A percentile compares a stretch with the other conserved stretches of the same genome.
Evolutionary conservation across 208 protist species (phyloP).

Genomic region (Leishmania tarentolae): DNA sequence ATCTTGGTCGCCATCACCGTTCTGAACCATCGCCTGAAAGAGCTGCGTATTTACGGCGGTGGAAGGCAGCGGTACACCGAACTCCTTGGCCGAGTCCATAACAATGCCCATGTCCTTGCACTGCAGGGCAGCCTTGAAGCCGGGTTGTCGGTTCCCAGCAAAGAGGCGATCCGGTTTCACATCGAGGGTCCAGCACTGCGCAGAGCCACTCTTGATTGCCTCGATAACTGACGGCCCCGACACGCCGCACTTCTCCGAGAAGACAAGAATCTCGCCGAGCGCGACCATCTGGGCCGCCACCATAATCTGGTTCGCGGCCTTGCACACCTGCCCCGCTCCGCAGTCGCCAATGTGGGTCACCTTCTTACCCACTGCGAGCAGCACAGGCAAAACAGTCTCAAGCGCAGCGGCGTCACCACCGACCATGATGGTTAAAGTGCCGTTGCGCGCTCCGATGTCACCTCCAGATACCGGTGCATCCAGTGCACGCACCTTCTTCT

Average conservation of each 20-base stretch:
- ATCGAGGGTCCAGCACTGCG: slow-evolving; percentile 93
- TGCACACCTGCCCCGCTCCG: slow-evolving; percentile 95
- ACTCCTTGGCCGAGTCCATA: slow-evolving; percentile 88
- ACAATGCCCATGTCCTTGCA: slow-evolving; percentile 95
- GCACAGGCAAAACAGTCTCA: slow-evolving; percentile 66
- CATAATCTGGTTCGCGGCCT: slow-evolving; percentile 96
- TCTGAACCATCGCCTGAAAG: slow-evolving; percentile 89
- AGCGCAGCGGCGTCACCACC: slow-evolving; percentile 89
- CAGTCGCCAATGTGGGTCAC: slow-evolving; percentile 87
- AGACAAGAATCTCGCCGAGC: slow-evolving; percentile 94
- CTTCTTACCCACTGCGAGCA: slow-evolving; percentile 82
- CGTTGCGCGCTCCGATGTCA: slow-evolving; percentile 93
- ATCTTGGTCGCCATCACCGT: slow-evolving; percentile 91
- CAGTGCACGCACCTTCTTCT: slow-evolving; percentile 77
- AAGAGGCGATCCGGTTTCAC: slow-evolving; percentile 93
- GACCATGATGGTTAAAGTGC: slow-evolving; percentile 95
- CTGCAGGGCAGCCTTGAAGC: slow-evolving; percentile 95
- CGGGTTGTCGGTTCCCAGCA: slow-evolving; percentile 92
- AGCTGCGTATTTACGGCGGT: slow-evolving; percentile 92
- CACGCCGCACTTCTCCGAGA: slow-evolving; percentile 91
- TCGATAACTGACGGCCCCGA: slow-evolving; percentile 81
- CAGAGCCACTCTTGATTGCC: slow-evolving; percentile 90
- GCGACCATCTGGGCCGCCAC: slow-evolving; percentile 95
- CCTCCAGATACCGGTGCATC: slow-evolving; percentile 96
- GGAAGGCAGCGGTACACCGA: slow-evolving; percentile 86